A percentile compares a stretch with the other conserved stretches of the same genome.
Conservation (phyloP, 305 asterid species). For the Fraxinus sp. region DNA sequence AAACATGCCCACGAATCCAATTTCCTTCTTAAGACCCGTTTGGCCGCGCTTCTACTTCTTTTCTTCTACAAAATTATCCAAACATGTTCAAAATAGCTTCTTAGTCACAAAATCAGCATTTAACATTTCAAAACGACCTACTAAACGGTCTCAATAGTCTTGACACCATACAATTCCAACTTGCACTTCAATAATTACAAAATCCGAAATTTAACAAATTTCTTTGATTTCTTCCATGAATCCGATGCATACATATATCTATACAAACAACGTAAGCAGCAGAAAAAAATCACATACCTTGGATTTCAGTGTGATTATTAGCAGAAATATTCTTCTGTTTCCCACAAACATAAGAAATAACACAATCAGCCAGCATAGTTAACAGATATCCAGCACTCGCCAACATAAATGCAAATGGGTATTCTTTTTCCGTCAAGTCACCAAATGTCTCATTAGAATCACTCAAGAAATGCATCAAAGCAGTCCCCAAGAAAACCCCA, state of each 20-base stretch:
- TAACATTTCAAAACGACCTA: neutral
- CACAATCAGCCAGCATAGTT: slow-evolving; percentile 74
- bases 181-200: neutral
- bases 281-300: slow-evolving; percentile 42
- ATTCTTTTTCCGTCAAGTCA: slow-evolving; percentile 57
- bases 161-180: neutral
- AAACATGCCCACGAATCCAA: neutral
- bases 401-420: slow-evolving; percentile 90
- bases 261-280: neutral
- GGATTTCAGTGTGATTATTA: slow-evolving; percentile 36
- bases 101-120: neutral
- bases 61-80: neutral
- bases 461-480: slow-evolving; percentile 88
- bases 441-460: slow-evolving; percentile 78
- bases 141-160: neutral
- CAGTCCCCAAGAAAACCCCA: slow-evolving; percentile 83
- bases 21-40: neutral
- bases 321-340: slow-evolving; percentile 27
- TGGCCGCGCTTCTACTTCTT: neutral
- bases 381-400: slow-evolving; percentile 74
- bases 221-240: neutral
- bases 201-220: neutral
- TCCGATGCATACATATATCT: neutral
- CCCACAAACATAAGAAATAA: slow-evolving; percentile 55
- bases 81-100: neutral